Base-by-base conservation (phyloP, 495 filamentous ascomycete genomes). In the Talaromyces wortmannii region DNA sequence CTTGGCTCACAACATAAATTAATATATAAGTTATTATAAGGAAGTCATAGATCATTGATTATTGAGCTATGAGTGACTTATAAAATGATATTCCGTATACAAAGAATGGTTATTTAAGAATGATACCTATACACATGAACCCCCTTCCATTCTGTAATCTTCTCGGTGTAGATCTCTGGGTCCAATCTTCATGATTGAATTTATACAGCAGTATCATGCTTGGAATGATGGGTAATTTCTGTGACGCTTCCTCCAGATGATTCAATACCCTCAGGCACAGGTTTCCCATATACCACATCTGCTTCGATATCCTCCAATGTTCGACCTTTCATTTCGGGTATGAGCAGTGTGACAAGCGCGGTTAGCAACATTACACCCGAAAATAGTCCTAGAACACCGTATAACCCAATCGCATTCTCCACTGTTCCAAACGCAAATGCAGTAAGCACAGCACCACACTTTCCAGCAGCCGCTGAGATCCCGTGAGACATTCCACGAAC, bases 401-500 rank as follows among this genome's bases (percentile, higher is more conserved):
- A 46, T 32, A 69, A 31, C 2, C 65, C 57, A 16, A 67, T 66
- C 31, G 49, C 52, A 29, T 59, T 57, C 44, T 51, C 65, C 43
- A 58, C 61, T 48, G 54, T 66, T 49, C 61, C 67, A 62, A 52
- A 67, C 13, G 50, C 63, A 51, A 57, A 63, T 7, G 66, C 57
- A 7, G 66, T 65, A 5, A 83, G 67, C 45, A 85, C 78, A n/a
- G 80, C 79, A 46, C 81, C 83, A 49, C 84, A 61, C 59, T 84
- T 84, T 48, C 83, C 83, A 5, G 68, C 52, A 3, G 69, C 82
- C 23, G 81, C 82, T 50, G 71, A 73, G 56, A 84, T 62, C 30
- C 81, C 81, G 59, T 84, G 80, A 59, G 76, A 78, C 2, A 78
- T 80, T 45, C 68, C 77, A 42, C 83, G 75, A 63, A 83, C 83